phyloP scores from a whole-genome alignment of 148 eudicot genomes.

The Fagopyrum tataricum region DNA sequence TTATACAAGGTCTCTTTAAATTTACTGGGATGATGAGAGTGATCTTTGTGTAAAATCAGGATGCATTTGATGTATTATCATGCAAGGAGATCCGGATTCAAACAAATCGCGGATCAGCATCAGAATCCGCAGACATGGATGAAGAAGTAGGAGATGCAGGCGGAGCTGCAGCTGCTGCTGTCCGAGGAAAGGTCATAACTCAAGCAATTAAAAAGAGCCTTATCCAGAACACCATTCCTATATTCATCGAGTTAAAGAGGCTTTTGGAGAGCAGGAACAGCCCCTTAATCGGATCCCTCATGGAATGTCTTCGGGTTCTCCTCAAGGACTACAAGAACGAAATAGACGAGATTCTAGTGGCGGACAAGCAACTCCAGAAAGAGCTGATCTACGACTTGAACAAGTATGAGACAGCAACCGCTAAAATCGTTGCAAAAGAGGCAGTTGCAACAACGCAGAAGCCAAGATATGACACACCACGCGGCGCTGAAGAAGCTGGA shows the following conservation, averaged over 20 bases:
- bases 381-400: slow-evolving; percentile 87
- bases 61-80: slow-evolving; percentile 74
- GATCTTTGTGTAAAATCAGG: slow-evolving; percentile 36
- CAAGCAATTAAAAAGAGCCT: slow-evolving; percentile 85
- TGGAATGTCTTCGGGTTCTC: slow-evolving; percentile 86
- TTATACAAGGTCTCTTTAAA: background rate
- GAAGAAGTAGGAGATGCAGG: slow-evolving; percentile 57
- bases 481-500: slow-evolving; percentile 11
- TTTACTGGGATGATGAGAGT: background rate
- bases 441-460: slow-evolving; percentile 42
- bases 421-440: slow-evolving; percentile 50
- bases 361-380: slow-evolving; percentile 88
- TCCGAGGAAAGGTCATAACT: slow-evolving; percentile 76
- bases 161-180: slow-evolving; percentile 31
- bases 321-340: slow-evolving; percentile 98
- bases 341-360: slow-evolving; percentile 80
- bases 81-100: slow-evolving; percentile 87
- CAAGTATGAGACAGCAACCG: slow-evolving; percentile 58
- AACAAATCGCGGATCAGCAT: slow-evolving; percentile 46
- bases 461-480: slow-evolving; percentile 34
- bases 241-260: slow-evolving; percentile 87
- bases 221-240: slow-evolving; percentile 86
- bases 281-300: slow-evolving; percentile 83
- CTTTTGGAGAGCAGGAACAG: slow-evolving; percentile 75
- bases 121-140: slow-evolving; percentile 57